Evolutionary conservation across 2,329 filamentous ascomycete species (phyloP).

Genomic region (Fusarium dimerum): DNA sequence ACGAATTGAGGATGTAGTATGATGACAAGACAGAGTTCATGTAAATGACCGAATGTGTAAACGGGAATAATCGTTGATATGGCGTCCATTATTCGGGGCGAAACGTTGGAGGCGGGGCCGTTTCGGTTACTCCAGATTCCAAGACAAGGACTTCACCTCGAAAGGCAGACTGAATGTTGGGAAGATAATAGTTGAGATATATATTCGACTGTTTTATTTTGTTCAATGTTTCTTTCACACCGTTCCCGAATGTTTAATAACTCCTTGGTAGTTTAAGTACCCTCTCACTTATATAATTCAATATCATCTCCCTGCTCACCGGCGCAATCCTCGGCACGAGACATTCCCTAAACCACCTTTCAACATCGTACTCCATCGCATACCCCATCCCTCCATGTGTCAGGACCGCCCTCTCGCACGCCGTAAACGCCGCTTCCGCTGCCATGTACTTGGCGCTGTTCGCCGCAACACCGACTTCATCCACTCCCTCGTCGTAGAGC

Average conservation of each 20-base stretch:
- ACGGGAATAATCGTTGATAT: no score
- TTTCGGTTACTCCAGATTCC: no score
- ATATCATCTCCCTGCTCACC: conserved; percentile 71
- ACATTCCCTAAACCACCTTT: conserved; percentile 65
- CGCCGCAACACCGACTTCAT: conserved; percentile 63
- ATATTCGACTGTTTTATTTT: no score
- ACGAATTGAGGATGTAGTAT: no score
- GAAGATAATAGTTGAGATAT: no score
- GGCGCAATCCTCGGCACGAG: conserved; percentile 66
- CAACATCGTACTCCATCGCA: conserved; percentile 64
- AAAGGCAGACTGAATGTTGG: no score
- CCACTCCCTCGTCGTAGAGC: conserved; percentile 58
- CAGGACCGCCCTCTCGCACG: conserved; percentile 62
- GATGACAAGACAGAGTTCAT: no score
- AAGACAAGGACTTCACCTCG: no score
- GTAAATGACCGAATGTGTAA: no score
- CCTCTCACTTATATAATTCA: conserved; percentile 72
- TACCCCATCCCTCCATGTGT: conserved; percentile 67
- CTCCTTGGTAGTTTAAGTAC: conserved; percentile 67
- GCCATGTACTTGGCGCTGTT: conserved; percentile 73
- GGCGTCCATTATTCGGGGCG: no score
- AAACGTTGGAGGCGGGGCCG: no score
- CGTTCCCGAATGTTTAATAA: conserved; percentile 47
- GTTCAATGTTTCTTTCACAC: no score
- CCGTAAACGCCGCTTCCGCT: conserved; percentile 63